These are phyloP conservation scores for Uronychia setigera DNA, from an alignment of 73 alveolate species.

Conservation along the genomic window DNA sequence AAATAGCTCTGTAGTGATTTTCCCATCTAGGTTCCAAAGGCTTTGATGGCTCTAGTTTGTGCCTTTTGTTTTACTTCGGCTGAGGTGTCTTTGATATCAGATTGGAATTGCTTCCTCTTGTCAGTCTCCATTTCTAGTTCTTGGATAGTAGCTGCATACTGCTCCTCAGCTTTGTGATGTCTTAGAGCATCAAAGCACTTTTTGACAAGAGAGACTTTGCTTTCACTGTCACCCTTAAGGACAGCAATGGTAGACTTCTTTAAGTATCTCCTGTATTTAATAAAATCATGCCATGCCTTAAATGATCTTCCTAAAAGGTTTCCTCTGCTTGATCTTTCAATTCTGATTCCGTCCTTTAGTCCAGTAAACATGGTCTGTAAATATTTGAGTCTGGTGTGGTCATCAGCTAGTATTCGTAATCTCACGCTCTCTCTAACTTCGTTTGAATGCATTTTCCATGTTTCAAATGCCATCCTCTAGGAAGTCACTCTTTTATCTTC, in stretches of 20 bases:
- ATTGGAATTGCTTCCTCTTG: neutral
- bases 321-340: neutral
- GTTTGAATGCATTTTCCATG: conserved; percentile 10
- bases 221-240: neutral
- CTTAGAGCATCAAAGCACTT: conserved; percentile 37
- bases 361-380: conserved; percentile 13
- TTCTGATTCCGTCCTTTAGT: conserved; percentile 1
- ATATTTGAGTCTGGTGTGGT: conserved; percentile 22
- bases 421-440: conserved; percentile 20
- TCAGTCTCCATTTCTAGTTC: conserved; percentile 7
- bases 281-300: conserved; percentile 42
- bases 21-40: conserved; percentile 4
- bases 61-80: neutral
- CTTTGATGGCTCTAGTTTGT: conserved; percentile 16
- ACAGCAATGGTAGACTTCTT: conserved; percentile 11
- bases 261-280: conserved; percentile 15
- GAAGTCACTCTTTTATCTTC: neutral
- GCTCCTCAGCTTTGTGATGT: conserved; percentile 4
- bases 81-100: neutral
- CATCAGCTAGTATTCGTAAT: conserved; percentile 8
- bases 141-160: conserved; percentile 2
- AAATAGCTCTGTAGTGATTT: conserved; percentile 13
- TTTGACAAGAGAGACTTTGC: conserved; percentile 3
- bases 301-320: conserved; percentile 18
- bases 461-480: conserved; percentile 15